These are phyloP conservation scores for Colletotrichum sp. DNA, from an alignment of 2,329 filamentous ascomycete species.

Conservation along the genomic window DNA sequence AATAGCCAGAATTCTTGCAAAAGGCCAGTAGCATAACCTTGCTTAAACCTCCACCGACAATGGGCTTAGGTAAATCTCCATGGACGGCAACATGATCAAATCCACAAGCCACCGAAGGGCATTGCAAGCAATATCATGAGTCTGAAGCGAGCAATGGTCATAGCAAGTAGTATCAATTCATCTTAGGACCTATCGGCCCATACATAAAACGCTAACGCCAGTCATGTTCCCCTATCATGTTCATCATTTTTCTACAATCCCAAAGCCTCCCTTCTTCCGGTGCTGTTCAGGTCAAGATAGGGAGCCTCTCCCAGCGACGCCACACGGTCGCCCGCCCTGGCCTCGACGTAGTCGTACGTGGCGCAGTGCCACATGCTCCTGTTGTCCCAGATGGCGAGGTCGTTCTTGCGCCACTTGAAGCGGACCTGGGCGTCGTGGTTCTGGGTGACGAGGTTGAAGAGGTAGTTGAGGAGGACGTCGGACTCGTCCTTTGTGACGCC, in stretches of 20 bases:
- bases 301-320: conserved; percentile 48
- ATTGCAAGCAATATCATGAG: fast-evolving
- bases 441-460: conserved; percentile 52
- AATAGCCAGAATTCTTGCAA: too few species aligned
- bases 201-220: neutral
- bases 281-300: conserved; percentile 42
- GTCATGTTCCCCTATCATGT: neutral
- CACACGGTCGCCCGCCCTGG: conserved; percentile 45
- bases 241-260: conserved; percentile 18
- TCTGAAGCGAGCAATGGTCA: neutral
- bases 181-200: neutral
- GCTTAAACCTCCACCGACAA: too few species aligned
- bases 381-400: conserved; percentile 72
- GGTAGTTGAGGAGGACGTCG: conserved; percentile 52
- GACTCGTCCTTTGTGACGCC: conserved; percentile 59
- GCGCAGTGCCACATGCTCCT: conserved; percentile 55
- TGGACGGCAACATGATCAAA: neutral
- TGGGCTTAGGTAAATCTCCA: neutral
- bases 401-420: conserved; percentile 57
- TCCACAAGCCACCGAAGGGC: neutral
- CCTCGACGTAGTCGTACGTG: conserved; percentile 63
- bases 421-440: conserved; percentile 64
- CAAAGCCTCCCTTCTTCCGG: conserved; percentile 42
- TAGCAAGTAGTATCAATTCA: neutral
- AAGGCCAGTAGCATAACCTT: too few species aligned